phyloP scores from a whole-genome alignment of 768 basidiomycete genomes.

The Lactifluus hygrophoroides region DNA sequence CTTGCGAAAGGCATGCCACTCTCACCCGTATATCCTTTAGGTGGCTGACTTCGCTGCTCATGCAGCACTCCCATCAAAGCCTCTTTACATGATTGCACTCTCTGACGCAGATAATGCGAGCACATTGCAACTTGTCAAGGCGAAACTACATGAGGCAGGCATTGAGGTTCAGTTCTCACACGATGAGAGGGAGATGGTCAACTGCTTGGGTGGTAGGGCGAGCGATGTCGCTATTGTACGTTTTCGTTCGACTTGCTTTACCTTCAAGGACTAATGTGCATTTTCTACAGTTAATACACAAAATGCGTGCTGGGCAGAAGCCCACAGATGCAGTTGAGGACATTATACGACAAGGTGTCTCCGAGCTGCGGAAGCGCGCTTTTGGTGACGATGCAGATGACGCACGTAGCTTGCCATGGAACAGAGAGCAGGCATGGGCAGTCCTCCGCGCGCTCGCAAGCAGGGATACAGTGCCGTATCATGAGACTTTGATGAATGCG shows the following conservation, averaged over 20 bases:
- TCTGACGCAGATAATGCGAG: conserved; percentile 80
- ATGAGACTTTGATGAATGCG: conserved; percentile 70
- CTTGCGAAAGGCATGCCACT: conserved; percentile 59
- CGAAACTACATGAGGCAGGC: conserved; percentile 59
- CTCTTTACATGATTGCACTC: conserved; percentile 68
- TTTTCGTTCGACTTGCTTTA: conserved; percentile 9
- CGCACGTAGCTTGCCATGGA: conserved; percentile 75
- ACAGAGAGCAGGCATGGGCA: conserved; percentile 80
- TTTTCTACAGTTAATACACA: conserved; percentile 62
- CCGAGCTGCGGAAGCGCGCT: conserved; percentile 80
- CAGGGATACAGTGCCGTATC: conserved; percentile 69
- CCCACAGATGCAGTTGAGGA: conserved; percentile 85
- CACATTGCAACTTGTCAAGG: conserved; percentile 71
- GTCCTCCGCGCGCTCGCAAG: conserved; percentile 67
- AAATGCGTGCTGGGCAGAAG: conserved; percentile 63
- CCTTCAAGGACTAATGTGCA: not conserved
- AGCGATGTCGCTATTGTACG: conserved; percentile 81
- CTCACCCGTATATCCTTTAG: not conserved
- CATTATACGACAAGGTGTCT: conserved; percentile 69
- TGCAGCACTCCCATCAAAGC: conserved; percentile 74
- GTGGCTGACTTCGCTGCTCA: not conserved
- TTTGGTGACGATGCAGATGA: conserved; percentile 93
- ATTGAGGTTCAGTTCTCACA: conserved; percentile 44
- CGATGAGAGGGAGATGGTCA: conserved; percentile 50
- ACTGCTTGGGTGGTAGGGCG: conserved; percentile 81